Conservation (phyloP, 73 alveolate genomes). For the Paramecium caudatum region DNA sequence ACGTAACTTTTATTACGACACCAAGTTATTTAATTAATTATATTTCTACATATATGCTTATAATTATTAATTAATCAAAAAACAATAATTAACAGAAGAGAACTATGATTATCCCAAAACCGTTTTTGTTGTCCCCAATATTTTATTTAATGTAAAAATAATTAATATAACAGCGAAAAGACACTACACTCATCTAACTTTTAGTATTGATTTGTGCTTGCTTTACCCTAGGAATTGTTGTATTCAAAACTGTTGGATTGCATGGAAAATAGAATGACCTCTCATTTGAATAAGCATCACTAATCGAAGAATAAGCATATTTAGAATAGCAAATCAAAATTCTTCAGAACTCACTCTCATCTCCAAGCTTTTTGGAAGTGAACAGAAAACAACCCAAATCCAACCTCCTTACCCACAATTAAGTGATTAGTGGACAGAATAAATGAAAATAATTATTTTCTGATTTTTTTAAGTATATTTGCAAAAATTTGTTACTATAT, state of each 20-base stretch:
- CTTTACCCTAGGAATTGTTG: neutral
- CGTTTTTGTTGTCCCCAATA: neutral
- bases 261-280: neutral
- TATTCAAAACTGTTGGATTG: neutral
- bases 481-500: too few relatives aligned
- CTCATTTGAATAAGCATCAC: slow-evolving; percentile 20
- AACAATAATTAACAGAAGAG: neutral
- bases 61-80: too few relatives aligned
- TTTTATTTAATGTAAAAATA: slow-evolving; percentile 4
- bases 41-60: too few relatives aligned
- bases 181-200: neutral
- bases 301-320: slow-evolving; percentile 10
- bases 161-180: neutral
- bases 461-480: too few relatives aligned
- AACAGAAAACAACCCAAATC: too few relatives aligned
- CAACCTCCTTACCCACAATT: too few relatives aligned
- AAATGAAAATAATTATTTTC: too few relatives aligned
- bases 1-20: too few relatives aligned
- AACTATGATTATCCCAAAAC: neutral
- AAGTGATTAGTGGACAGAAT: too few relatives aligned
- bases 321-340: neutral
- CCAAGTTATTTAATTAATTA: too few relatives aligned
- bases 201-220: slow-evolving; percentile 15
- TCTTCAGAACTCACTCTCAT: neutral
- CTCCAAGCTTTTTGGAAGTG: slow-evolving; percentile 11